Evolutionary conservation across 345 rosid genomes (phyloP).

Genomic region (Odontarrhena argentea): DNA sequence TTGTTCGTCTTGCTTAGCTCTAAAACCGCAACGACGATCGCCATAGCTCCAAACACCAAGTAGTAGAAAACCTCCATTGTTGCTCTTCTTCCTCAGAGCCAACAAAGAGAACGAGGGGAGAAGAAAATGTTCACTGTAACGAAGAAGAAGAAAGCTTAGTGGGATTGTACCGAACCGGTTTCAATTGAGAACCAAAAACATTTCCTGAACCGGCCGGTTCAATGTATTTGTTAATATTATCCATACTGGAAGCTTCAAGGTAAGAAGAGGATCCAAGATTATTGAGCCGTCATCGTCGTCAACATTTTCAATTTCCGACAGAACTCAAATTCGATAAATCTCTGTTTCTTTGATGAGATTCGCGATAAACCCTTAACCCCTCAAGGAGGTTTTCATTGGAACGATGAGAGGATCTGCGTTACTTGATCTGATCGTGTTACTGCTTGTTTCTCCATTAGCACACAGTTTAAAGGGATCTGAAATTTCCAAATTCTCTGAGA

Average conservation of each 20-base stretch:
- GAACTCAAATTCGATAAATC: constrained; percentile 1
- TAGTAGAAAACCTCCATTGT: constrained; percentile 70
- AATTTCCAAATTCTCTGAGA: constrained; percentile 47
- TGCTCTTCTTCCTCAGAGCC: background rate
- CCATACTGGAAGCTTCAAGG: constrained; percentile 5
- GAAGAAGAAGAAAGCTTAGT: background rate
- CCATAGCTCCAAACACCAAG: constrained; percentile 59
- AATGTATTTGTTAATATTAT: background rate
- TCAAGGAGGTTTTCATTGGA: background rate
- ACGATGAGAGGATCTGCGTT: constrained; percentile 54
- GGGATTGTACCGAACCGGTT: constrained; percentile 5
- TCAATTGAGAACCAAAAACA: background rate
- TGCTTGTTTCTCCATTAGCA: constrained; percentile 46
- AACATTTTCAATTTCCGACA: constrained; percentile 29
- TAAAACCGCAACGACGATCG: constrained; percentile 57
- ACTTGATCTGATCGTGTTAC: constrained; percentile 41
- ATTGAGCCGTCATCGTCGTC: constrained; percentile 2
- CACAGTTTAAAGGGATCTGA: constrained; percentile 43
- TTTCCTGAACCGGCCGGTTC: constrained; percentile 10
- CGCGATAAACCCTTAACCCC: constrained; percentile 30
- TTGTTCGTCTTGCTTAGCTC: constrained; percentile 71
- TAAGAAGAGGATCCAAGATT: background rate
- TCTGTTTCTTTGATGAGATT: background rate
- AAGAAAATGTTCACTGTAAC: background rate
- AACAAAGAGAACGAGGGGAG: background rate